These are phyloP conservation scores for Raphidocelis subcapitata DNA, from an alignment of 139 green algal genomes.

Conservation along the genomic window DNA sequence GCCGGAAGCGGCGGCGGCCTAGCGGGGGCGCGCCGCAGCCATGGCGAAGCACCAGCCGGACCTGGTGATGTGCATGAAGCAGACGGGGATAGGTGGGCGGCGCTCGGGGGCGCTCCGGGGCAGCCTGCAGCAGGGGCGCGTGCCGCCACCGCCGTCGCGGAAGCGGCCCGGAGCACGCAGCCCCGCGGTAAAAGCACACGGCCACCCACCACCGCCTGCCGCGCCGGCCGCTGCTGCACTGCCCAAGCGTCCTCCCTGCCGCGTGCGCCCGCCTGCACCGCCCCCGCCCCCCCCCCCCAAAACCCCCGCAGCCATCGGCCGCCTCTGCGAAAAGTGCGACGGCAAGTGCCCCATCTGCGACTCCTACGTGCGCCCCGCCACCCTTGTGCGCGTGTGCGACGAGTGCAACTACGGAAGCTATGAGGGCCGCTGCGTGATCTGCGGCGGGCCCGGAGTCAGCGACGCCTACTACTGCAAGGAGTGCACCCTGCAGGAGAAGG, in stretches of 20 bases:
- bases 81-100: conserved; percentile 88
- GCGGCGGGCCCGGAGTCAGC: conserved; percentile 89
- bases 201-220: too few relatives aligned
- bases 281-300: too few relatives aligned
- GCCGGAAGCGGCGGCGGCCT: too few relatives aligned
- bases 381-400: conserved; percentile 97
- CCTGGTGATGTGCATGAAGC: conserved; percentile 98
- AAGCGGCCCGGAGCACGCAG: too few relatives aligned
- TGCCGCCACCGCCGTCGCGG: too few relatives aligned
- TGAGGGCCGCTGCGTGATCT: conserved; percentile 97
- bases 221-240: too few relatives aligned
- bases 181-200: too few relatives aligned
- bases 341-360: conserved; percentile 98
- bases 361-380: conserved; percentile 92
- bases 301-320: conserved; percentile 78
- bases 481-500: conserved; percentile 97
- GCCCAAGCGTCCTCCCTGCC: too few relatives aligned
- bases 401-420: conserved; percentile 99
- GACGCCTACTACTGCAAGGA: conserved; percentile 99
- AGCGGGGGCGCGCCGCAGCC: too few relatives aligned
- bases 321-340: conserved; percentile 96
- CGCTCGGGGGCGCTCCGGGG: too few relatives aligned
- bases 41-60: conserved; percentile 73
- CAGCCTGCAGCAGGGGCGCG: too few relatives aligned
- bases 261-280: too few relatives aligned